Percentiles rank a stretch among this genome's conserved stretches.
phyloP scores from a whole-genome alignment of 2,329 filamentous ascomycete genomes.

The Fusarium stilboides region DNA sequence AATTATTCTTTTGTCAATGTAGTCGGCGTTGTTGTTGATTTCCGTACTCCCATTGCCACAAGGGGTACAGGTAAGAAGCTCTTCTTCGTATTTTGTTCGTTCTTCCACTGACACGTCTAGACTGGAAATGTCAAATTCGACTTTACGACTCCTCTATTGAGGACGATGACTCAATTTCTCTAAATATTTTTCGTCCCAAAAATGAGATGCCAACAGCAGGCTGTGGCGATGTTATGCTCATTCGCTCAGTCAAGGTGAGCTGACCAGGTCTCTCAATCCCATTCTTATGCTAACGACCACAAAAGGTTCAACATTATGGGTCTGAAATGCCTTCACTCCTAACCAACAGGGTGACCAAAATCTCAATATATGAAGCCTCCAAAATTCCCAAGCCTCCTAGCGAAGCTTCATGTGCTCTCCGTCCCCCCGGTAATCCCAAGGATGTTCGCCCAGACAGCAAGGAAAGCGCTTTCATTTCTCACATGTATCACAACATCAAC shows the following conservation, averaged over 20 bases:
- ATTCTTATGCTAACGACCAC: constrained; percentile 19
- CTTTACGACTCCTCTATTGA: constrained; percentile 73
- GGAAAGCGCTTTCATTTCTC: constrained; percentile 63
- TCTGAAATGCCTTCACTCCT: constrained; percentile 59
- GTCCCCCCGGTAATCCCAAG: constrained; percentile 37
- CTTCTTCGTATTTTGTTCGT: not conserved
- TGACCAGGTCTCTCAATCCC: constrained; percentile 2
- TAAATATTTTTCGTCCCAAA: constrained; percentile 74
- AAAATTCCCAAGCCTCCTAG: constrained; percentile 55
- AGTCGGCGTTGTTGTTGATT: constrained; percentile 80
- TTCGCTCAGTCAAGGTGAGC: constrained; percentile 70
- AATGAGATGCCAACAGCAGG: constrained; percentile 64
- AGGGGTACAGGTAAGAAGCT: constrained; percentile 64
- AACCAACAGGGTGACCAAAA: constrained; percentile 58
- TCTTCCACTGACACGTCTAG: constrained; percentile 54
- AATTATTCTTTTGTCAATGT: constrained; percentile 65
- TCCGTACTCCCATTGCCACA: constrained; percentile 67
- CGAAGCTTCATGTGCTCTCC: constrained; percentile 55
- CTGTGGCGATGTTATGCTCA: constrained; percentile 57
- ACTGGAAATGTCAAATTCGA: constrained; percentile 73
- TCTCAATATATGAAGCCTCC: constrained; percentile 61
- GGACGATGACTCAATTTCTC: constrained; percentile 57
- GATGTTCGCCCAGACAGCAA: constrained; percentile 38
- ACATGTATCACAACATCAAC: constrained; percentile 62
- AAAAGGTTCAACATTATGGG: constrained; percentile 60